Evolutionary conservation across 2,329 filamentous ascomycete genomes (phyloP), one percentile per base, ranked within the genome.

Genomic region (Rhinocladiella similis): DNA sequence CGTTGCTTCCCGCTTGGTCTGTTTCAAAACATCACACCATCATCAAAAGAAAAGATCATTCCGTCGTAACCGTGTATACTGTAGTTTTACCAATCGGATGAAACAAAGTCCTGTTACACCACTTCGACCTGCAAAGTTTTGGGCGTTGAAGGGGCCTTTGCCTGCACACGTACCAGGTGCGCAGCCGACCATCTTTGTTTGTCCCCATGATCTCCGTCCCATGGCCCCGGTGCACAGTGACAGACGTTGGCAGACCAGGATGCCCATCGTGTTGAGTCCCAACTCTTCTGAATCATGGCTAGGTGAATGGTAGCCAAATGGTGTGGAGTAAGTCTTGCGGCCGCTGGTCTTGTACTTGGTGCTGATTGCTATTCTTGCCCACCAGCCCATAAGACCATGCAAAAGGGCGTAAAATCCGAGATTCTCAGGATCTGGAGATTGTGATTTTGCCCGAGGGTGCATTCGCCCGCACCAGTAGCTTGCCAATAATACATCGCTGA

Each of bases 261-360:
- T 33, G 29, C 29, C 29, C 6, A 12, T 33, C 29, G 29, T 33
- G 2, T 12, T 3, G 10, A 12, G 29, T 35, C 16, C 38, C 38
- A 41, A 5, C 14, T 5, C 38, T 51, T 51, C 38, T 52, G 50
- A 51, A 38, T 52, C 47, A 46, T 56, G 47, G 25, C 57, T 47
- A 57, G 54, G 50, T 18, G 25, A 45, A 50, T 19, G 14, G 41
- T 45, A 20, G 16, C 38, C 29, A 18, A 22, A 35, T 27, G 22
- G 36, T 16, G 35, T 58, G 47, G 51, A n/a, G 19, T 38, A 19
- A 20, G 29, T 47, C 33, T 22, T 38, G 22, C 43, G 55, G 13
- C 27, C 42, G 55, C 56, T 25, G 14, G 10, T 18, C n/a, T 41
- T 52, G 45, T 56, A 45, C 39, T 50, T 53, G 56, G 49, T 59